These are phyloP conservation scores for Jimgerdemannia flammicorona DNA, from an alignment of 192 early-diverging fungal species.

Conservation along the genomic window DNA sequence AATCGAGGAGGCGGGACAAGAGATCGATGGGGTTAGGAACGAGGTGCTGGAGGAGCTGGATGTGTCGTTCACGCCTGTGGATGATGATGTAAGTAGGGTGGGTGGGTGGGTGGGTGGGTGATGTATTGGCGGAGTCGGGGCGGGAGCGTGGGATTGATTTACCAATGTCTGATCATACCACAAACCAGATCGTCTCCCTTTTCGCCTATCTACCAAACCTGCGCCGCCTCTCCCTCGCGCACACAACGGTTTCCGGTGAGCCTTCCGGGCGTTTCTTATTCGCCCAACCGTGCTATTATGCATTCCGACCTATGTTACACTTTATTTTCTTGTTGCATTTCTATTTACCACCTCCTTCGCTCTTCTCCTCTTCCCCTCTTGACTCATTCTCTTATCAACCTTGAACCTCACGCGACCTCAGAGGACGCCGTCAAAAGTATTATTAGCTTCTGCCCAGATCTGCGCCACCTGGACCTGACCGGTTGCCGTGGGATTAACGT, in stretches of 20 bases:
- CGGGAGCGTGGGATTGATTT: too few relatives aligned
- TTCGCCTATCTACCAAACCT: neutral
- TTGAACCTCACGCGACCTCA: neutral
- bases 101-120: neutral
- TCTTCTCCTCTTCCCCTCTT: neutral
- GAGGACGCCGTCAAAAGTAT: neutral
- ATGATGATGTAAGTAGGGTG: conserved; percentile 7
- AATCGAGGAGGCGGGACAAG: neutral
- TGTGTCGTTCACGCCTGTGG: neutral
- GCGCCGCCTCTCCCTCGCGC: neutral
- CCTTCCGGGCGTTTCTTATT: neutral
- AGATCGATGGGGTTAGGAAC: neutral
- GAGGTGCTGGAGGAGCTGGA: conserved; percentile 5
- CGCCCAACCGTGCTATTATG: too few relatives aligned
- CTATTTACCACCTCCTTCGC: too few relatives aligned
- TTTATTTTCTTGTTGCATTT: too few relatives aligned
- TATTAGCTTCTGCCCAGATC: neutral
- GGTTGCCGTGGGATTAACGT: neutral
- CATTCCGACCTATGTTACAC: too few relatives aligned
- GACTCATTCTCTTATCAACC: neutral
- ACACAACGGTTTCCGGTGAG: conserved; percentile 5
- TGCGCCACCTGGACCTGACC: neutral
- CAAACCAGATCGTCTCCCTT: neutral
- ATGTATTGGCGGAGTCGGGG: too few relatives aligned
- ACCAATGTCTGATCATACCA: neutral